phyloP scores from a whole-genome alignment of 495 filamentous ascomycete genomes.

The Tuber borchii region DNA sequence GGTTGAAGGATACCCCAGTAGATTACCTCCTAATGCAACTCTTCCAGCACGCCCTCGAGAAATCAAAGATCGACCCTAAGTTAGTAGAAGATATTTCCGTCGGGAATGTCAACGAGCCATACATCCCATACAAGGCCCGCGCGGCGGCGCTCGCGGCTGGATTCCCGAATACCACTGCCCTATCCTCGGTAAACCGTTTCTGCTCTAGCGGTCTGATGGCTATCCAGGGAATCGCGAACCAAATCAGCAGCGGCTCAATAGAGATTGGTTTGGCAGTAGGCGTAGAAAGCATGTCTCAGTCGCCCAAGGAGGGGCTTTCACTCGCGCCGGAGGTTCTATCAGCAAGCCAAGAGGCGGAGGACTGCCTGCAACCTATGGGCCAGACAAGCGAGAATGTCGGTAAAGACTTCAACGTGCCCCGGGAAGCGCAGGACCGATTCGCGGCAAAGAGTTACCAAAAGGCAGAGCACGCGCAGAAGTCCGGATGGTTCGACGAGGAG shows the following conservation, averaged over 20 bases:
- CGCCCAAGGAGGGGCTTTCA: conserved; percentile 59
- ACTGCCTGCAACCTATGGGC: conserved; percentile 94
- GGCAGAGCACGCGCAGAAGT: conserved; percentile 85
- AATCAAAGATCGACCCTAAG: conserved; percentile 70
- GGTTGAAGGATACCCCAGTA: conserved; percentile 89
- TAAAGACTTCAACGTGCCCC: conserved; percentile 74
- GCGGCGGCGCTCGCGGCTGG: conserved; percentile 84
- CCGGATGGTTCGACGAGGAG: conserved; percentile 90
- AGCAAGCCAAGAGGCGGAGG: conserved; percentile 64
- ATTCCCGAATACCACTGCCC: conserved; percentile 81
- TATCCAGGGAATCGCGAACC: conserved; percentile 85
- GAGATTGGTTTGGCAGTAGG: conserved; percentile 82
- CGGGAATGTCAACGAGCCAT: conserved; percentile 83
- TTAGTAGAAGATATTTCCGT: conserved; percentile 87
- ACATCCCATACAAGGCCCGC: conserved; percentile 83
- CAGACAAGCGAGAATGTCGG: conserved; percentile 97
- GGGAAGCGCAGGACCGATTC: conserved; percentile 74
- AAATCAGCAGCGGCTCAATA: conserved; percentile 74
- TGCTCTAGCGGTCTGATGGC: conserved; percentile 95
- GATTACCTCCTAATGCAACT: conserved; percentile 62
- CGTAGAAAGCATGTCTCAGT: conserved; percentile 78
- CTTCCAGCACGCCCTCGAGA: conserved; percentile 60
- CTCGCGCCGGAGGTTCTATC: conserved; percentile 73
- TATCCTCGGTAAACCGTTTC: conserved; percentile 83
- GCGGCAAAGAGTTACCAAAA: conserved; percentile 79